Conservation (phyloP, 305 asterid genomes). For the Fraxinus xanthoxyloides region DNA sequence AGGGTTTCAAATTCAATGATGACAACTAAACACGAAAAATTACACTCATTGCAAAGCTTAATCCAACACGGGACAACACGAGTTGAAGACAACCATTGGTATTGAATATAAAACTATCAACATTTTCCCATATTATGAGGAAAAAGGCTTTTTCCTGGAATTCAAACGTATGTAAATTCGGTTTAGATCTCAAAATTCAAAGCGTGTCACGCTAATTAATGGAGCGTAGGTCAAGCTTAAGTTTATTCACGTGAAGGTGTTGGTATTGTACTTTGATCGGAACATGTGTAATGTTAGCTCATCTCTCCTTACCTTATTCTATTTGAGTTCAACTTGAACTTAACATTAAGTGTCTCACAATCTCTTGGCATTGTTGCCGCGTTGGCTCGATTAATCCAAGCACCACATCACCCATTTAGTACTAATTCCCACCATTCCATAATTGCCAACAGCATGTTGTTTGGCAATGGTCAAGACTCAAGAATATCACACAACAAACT, state of each 20-base stretch:
- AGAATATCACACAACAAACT: not conserved
- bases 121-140: not conserved
- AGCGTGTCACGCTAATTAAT: too few species aligned
- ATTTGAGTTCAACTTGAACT: not conserved
- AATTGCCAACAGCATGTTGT: not conserved
- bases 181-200: not conserved
- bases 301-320: not conserved
- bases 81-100: not conserved
- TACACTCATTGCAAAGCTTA: not conserved
- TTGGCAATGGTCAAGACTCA: not conserved
- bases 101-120: not conserved
- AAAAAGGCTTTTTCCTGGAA: not conserved
- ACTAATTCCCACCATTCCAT: not conserved
- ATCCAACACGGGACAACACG: not conserved
- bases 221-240: not conserved
- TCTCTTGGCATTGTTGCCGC: not conserved
- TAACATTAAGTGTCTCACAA: not conserved
- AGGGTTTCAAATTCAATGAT: not conserved
- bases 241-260: not conserved
- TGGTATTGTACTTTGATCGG: not conserved
- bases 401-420: not conserved
- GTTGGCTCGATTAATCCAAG: not conserved
- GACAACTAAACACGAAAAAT: not conserved
- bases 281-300: not conserved
- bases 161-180: not conserved